Evolutionary conservation across 73 alveolate species (phyloP).

Genomic region (Breviolum minutum): DNA sequence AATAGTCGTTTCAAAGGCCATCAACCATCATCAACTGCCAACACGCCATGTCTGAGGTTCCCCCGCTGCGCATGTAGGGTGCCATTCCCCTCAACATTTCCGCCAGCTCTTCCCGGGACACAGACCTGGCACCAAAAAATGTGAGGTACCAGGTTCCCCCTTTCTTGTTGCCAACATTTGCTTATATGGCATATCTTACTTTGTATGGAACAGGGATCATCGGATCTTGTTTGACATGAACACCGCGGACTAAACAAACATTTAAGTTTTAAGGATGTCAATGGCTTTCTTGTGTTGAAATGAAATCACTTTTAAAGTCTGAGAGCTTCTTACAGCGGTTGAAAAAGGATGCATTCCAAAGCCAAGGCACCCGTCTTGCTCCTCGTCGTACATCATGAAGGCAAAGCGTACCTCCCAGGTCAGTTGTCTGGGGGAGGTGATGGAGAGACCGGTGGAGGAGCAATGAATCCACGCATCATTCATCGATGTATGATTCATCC

Average conservation of each 20-base stretch:
- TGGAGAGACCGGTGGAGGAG: too few relatives aligned
- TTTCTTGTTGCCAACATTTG: neutral
- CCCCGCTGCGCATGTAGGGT: slow-evolving; percentile 87
- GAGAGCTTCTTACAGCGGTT: too few relatives aligned
- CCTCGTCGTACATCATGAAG: slow-evolving; percentile 94
- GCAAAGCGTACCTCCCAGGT: slow-evolving; percentile 62
- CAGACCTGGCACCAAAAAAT: slow-evolving; percentile 22
- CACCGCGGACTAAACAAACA: too few relatives aligned
- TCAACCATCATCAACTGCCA: neutral
- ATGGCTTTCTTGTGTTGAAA: too few relatives aligned
- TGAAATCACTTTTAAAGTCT: too few relatives aligned
- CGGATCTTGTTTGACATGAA: too few relatives aligned
- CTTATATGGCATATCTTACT: too few relatives aligned
- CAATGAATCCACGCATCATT: neutral
- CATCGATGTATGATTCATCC: too few relatives aligned
- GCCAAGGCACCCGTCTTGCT: slow-evolving; percentile 71
- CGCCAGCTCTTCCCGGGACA: slow-evolving; percentile 68
- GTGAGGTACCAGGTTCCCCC: neutral
- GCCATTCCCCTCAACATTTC: slow-evolving; percentile 85
- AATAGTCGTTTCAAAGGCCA: neutral
- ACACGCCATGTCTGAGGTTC: neutral
- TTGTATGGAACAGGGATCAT: too few relatives aligned
- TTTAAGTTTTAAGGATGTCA: too few relatives aligned
- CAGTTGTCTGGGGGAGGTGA: neutral
- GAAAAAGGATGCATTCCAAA: too few relatives aligned